Evolutionary conservation across 2,329 filamentous ascomycete species (phyloP).

Genomic region (Fusarium sp.): DNA sequence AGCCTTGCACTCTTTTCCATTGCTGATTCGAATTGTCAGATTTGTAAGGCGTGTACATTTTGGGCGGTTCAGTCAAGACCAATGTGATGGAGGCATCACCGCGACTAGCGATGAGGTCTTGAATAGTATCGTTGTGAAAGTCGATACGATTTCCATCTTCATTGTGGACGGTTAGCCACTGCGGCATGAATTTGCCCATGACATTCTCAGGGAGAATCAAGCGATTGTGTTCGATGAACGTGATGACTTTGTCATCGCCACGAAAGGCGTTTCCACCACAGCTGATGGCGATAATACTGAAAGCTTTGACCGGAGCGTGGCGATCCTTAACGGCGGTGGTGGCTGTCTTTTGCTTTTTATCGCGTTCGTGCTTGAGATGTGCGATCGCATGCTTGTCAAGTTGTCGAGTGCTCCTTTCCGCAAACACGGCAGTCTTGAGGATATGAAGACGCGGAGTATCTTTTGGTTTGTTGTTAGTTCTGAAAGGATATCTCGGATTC

Average conservation of each 20-base stretch:
- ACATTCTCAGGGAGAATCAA: not conserved
- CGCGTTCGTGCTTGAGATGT: slow-evolving; percentile 45
- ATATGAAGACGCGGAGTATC: slow-evolving; percentile 48
- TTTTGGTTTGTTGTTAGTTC: not conserved
- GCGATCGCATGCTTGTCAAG: slow-evolving; percentile 39
- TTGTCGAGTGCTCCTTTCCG: slow-evolving; percentile 49
- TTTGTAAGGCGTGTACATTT: slow-evolving; percentile 53
- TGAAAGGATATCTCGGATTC: not conserved
- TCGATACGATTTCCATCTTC: slow-evolving; percentile 51
- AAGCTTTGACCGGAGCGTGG: slow-evolving; percentile 34
- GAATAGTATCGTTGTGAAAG: slow-evolving; percentile 61
- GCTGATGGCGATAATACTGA: slow-evolving; percentile 45
- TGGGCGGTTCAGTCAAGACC: slow-evolving; percentile 63
- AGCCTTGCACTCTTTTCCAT: slow-evolving; percentile 46
- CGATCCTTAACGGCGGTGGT: slow-evolving; percentile 8
- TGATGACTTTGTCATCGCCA: slow-evolving; percentile 45
- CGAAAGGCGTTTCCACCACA: slow-evolving; percentile 63
- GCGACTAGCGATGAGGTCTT: slow-evolving; percentile 56
- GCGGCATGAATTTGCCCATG: slow-evolving; percentile 22
- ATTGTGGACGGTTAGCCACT: slow-evolving; percentile 24
- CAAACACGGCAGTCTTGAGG: slow-evolving; percentile 45
- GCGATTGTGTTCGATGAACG: slow-evolving; percentile 57
- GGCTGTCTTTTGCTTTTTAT: slow-evolving; percentile 38
- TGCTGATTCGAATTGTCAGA: slow-evolving; percentile 5
- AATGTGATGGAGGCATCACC: slow-evolving; percentile 56